Evolutionary conservation across 2,329 filamentous ascomycete species (phyloP).

Genomic region (Corinectria fuckeliana): DNA sequence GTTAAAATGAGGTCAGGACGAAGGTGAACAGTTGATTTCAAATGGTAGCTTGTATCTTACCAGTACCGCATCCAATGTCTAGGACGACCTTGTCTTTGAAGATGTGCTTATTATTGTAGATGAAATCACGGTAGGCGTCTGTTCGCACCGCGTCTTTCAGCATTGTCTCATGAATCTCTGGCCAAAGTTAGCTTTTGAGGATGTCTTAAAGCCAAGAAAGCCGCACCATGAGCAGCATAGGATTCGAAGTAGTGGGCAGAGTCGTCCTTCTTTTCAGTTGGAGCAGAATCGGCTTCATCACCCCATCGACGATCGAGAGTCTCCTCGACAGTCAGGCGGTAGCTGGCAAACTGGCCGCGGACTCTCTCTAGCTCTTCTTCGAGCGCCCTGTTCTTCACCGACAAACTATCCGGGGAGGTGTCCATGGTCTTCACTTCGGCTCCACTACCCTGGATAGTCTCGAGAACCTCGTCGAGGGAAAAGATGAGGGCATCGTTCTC

Average conservation of each 20-base stretch:
- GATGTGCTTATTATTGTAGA: conserved; percentile 87
- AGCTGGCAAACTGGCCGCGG: conserved; percentile 68
- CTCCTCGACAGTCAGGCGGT: conserved; percentile 69
- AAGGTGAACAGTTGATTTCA: background rate
- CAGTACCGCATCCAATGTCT: conserved; percentile 86
- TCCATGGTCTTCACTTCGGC: conserved; percentile 50
- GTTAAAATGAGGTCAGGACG: background rate
- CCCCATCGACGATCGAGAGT: conserved; percentile 72
- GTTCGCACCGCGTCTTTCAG: conserved; percentile 89
- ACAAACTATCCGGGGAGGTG: conserved; percentile 44
- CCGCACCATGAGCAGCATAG: conserved; percentile 65
- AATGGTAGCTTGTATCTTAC: conserved; percentile 42
- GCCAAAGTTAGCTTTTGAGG: conserved; percentile 1
- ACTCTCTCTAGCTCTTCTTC: conserved; percentile 67
- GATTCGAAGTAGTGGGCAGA: conserved; percentile 65
- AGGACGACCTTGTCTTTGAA: conserved; percentile 88
- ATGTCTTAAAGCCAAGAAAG: background rate
- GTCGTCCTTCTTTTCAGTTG: conserved; percentile 41
- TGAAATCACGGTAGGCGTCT: conserved; percentile 92
- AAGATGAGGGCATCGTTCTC: conserved; percentile 91
- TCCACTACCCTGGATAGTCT: conserved; percentile 44
- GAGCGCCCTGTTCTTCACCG: conserved; percentile 60
- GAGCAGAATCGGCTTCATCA: conserved; percentile 54
- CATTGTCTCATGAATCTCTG: conserved; percentile 95
- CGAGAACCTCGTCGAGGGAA: conserved; percentile 77